These are phyloP conservation scores for Aphanomyces astaci DNA, from an alignment of 352 stramenopile genomes.

Conservation along the genomic window DNA sequence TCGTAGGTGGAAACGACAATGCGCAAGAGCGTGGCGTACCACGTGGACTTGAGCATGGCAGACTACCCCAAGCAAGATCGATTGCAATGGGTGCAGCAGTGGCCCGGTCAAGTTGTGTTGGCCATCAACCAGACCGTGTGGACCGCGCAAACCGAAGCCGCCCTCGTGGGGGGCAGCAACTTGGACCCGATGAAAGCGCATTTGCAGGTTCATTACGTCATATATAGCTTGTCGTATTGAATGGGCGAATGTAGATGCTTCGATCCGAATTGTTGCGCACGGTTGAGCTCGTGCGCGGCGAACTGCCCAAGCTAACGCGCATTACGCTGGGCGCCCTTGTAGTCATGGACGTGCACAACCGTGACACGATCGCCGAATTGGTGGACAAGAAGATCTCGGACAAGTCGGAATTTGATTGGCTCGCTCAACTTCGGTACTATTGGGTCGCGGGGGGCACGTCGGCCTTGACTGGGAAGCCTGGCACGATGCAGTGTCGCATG, in stretches of 20 bases:
- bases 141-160: slow-evolving; percentile 78
- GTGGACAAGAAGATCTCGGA: slow-evolving; percentile 66
- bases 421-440: slow-evolving; percentile 90
- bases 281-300: slow-evolving; percentile 86
- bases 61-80: slow-evolving; percentile 85
- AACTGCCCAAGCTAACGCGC: slow-evolving; percentile 88
- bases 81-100: slow-evolving; percentile 87
- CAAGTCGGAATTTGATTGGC: slow-evolving; percentile 90
- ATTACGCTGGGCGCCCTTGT: slow-evolving; percentile 88
- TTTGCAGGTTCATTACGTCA: slow-evolving; percentile 33
- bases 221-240: slow-evolving; percentile 7
- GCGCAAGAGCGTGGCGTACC: slow-evolving; percentile 69
- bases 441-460: slow-evolving; percentile 77
- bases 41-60: slow-evolving; percentile 76
- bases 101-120: slow-evolving; percentile 89
- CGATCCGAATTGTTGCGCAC: slow-evolving; percentile 77
- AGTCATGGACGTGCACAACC: slow-evolving; percentile 94
- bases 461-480: slow-evolving; percentile 81
- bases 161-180: slow-evolving; percentile 33
- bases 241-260: slow-evolving; percentile 31
- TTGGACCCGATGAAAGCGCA: slow-evolving; percentile 48
- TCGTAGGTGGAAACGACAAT: slow-evolving; percentile 57
- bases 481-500: slow-evolving; percentile 83
- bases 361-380: slow-evolving; percentile 89
- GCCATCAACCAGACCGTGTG: slow-evolving; percentile 90